Conservation (phyloP, 2,329 filamentous ascomycete genomes). For the Fusarium sp. region DNA sequence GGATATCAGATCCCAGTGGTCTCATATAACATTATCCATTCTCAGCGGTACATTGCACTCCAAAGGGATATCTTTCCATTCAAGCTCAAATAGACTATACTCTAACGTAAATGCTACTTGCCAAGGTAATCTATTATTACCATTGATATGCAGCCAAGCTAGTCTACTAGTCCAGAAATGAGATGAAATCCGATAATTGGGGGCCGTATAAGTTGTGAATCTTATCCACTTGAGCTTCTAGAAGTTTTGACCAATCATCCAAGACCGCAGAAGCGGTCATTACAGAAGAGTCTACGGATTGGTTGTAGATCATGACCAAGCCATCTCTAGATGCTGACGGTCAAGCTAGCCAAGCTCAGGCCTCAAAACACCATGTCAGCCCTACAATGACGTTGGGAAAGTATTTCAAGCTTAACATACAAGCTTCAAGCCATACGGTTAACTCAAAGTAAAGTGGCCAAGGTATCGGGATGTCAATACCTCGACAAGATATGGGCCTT, state of each 20-base stretch:
- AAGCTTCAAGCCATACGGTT: background rate
- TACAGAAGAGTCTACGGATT: background rate
- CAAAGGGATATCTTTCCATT: no score
- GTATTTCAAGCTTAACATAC: background rate
- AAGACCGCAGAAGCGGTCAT: background rate
- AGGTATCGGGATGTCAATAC: rapidly evolving
- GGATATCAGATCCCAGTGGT: no score
- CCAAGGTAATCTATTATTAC: no score
- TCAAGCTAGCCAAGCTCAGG: background rate
- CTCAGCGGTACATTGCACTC: no score
- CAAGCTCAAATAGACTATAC: no score
- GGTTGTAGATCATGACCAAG: background rate
- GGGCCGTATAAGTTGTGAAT: background rate
- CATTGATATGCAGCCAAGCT: background rate
- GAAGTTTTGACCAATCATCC: background rate
- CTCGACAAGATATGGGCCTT: background rate
- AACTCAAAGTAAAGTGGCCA: background rate
- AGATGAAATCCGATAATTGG: background rate
- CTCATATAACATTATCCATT: no score
- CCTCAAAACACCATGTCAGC: conserved; percentile 7
- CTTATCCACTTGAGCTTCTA: background rate
- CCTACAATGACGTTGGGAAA: background rate
- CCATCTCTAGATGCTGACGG: conserved; percentile 13
- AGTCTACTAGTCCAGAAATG: background rate
- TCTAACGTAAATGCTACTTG: no score